Conservation (phyloP, 768 basidiomycete species). For the Psilocybe cyanescens region DNA sequence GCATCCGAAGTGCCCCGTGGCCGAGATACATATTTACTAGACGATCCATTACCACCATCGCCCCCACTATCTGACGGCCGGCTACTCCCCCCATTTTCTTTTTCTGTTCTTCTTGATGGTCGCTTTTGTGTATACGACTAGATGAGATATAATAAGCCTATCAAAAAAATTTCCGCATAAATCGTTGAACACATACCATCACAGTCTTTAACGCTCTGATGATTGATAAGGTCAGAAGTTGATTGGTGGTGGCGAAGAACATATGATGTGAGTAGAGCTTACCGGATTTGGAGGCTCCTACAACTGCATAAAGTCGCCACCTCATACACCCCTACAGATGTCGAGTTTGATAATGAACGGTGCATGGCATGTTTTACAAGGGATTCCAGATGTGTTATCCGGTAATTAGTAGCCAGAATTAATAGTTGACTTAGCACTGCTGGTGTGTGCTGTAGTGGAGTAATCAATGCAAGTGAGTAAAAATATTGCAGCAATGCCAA, state of each 20-base stretch:
- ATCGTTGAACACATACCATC: constrained; percentile 55
- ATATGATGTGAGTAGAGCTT: constrained; percentile 23
- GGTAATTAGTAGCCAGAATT: constrained; percentile 83
- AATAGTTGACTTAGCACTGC: constrained; percentile 88
- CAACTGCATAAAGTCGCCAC: constrained; percentile 92
- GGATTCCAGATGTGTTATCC: constrained; percentile 70
- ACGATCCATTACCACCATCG: constrained; percentile 27
- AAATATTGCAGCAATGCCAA: constrained; percentile 93
- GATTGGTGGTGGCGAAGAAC: background rate
- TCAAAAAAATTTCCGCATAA: constrained; percentile 4
- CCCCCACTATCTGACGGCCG: constrained; percentile 28
- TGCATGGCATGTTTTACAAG: constrained; percentile 97
- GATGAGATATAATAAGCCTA: constrained; percentile 10
- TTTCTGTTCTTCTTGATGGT: constrained; percentile 60
- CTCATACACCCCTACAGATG: constrained; percentile 92
- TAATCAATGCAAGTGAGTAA: constrained; percentile 84
- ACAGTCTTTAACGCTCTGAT: constrained; percentile 78
- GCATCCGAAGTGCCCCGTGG: constrained; percentile 80
- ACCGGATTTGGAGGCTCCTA: constrained; percentile 89
- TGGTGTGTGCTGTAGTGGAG: constrained; percentile 89
- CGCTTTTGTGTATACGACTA: constrained; percentile 83
- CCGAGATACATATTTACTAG: constrained; percentile 44
- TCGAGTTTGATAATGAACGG: constrained; percentile 78
- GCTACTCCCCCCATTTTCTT: constrained; percentile 40
- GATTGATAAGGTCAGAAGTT: constrained; percentile 10